Evolutionary conservation across 73 alveolate genomes (phyloP).

Genomic region (Paramecium primaurelia): DNA sequence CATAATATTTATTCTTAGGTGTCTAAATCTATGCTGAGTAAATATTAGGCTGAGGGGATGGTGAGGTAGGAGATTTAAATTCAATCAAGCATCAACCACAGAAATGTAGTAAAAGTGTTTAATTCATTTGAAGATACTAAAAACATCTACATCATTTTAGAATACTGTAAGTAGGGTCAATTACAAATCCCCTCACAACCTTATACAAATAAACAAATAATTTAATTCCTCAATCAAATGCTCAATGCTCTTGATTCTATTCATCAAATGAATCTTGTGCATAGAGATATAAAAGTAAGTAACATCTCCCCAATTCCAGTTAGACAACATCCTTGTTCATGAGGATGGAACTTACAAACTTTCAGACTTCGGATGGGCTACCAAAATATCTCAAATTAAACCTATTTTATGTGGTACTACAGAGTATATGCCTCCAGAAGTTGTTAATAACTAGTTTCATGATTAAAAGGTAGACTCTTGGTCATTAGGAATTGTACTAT

Average conservation of each 20-base stretch:
- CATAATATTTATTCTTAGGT: neutral
- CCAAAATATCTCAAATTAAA: neutral
- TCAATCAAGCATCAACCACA: neutral
- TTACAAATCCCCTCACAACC: neutral
- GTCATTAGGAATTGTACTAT: conserved; percentile 80
- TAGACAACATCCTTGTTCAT: conserved; percentile 53
- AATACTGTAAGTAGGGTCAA: neutral
- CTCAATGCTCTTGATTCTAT: neutral
- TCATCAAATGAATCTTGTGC: neutral
- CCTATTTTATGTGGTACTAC: conserved; percentile 71
- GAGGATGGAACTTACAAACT: conserved; percentile 57
- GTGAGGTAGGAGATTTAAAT: neutral
- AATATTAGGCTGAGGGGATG: neutral
- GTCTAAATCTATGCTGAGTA: neutral
- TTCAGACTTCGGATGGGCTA: conserved; percentile 62
- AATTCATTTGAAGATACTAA: neutral
- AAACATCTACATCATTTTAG: neutral
- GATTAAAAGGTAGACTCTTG: conserved; percentile 80
- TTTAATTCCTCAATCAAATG: neutral
- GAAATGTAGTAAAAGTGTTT: neutral
- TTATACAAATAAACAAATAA: neutral
- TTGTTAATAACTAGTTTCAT: conserved; percentile 66
- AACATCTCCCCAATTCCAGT: conserved; percentile 12
- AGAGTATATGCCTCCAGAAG: conserved; percentile 93
- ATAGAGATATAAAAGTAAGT: conserved; percentile 56